Evolutionary conservation across 495 filamentous ascomycete species (phyloP), one percentile per base, ranked within the genome.

Genomic region (Venustampulla echinocandica): DNA sequence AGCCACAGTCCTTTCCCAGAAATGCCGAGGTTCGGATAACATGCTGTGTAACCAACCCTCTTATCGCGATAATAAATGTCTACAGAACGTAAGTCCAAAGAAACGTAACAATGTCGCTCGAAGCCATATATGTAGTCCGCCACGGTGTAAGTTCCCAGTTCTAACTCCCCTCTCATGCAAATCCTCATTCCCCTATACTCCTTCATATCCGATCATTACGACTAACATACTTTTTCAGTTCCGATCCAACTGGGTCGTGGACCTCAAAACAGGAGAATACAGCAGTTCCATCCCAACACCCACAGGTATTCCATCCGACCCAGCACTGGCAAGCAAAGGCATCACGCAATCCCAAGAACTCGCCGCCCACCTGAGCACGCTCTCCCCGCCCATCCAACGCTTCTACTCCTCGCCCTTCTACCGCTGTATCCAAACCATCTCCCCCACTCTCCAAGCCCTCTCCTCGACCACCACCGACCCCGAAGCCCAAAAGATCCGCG

Each of bases 381-480:
- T 82, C 3, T 61, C 80, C 18, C 83, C 87, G 10, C 74, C 81
- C 25, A 71, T 85, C 41, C 82, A 89, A 19, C 73, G 77, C 43
- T 67, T 96, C 55, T 96, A 95, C 68, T 81, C 74, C 11, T 87
- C 81, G 50, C 87, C 88, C 11, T 96, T 90, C 59, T 97, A 94
- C 63, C 78, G 92, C 44, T 98, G 92, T 61, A 67, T 97, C 15
- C 86, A 96, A 63, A 97, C 92, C 0, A 75, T 96, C 33, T 66
- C 67, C 28, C 89, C 90, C 0, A 75, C 77, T 18, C 73, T 85
- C 10, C 73, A 80, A 50, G 61, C 61, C 21, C 63, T 82, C 49
- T 68, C 44, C 18, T 7, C 17, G 14, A 33, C 27, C 11, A 30
- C 46, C n/a, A 18, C 43, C 11, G 46, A 52, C n/a, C 49, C 44